These are phyloP conservation scores for Corchorus capsularis DNA, from an alignment of 345 rosid species.

Conservation along the genomic window DNA sequence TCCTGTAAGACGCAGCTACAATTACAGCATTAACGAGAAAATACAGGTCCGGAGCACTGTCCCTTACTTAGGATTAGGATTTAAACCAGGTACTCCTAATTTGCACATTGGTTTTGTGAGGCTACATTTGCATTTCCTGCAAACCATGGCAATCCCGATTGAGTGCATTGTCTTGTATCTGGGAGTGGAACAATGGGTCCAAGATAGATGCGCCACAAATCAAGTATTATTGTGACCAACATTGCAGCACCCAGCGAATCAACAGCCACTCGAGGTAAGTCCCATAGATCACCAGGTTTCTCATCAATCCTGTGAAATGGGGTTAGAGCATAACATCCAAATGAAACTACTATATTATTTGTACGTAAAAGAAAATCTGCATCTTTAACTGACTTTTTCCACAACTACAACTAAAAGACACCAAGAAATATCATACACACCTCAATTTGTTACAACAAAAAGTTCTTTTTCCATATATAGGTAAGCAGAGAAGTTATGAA, in stretches of 20 bases:
- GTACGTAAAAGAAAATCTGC: background rate
- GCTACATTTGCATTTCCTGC: constrained; percentile 38
- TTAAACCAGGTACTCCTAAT: background rate
- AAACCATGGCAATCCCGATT: constrained; percentile 89
- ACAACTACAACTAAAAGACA: background rate
- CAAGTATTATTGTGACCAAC: constrained; percentile 93
- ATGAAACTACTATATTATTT: background rate
- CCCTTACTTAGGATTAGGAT: background rate
- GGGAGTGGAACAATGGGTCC: constrained; percentile 82
- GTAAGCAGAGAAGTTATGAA: background rate
- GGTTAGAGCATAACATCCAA: background rate
- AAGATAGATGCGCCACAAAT: constrained; percentile 87
- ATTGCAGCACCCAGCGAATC: constrained; percentile 97
- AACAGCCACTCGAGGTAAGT: constrained; percentile 75
- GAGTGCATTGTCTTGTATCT: constrained; percentile 53
- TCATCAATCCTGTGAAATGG: constrained; percentile 74
- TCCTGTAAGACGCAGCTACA: constrained; percentile 1
- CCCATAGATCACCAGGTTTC: constrained; percentile 82
- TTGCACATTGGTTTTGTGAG: constrained; percentile 23
- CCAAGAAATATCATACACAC: background rate
- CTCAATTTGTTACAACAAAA: background rate
- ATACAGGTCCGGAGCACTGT: background rate
- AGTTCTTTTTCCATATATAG: background rate
- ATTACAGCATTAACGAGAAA: background rate
- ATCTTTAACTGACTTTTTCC: background rate